Evolutionary conservation across 129 eudicot genomes (phyloP), one percentile per base, ranked within the genome.

Genomic region (Flaveria trinervia): DNA sequence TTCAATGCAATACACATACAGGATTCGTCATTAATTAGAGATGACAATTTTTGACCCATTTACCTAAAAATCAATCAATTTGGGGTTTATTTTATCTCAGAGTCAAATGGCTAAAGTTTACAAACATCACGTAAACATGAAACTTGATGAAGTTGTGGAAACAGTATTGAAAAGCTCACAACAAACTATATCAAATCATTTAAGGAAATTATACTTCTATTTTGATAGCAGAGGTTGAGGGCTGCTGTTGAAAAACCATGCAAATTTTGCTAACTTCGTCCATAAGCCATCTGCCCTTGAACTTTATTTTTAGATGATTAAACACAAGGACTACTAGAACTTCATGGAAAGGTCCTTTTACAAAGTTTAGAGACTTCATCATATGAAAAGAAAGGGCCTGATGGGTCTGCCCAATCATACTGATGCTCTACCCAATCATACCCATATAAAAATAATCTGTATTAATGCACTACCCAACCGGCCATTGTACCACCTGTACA

Each of bases 1-100:
- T 44, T 28, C 79, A 25, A 68, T 45, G 54, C 13, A 77, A 76
- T 9, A 3, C 22, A 64, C 69, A 30, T 60, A 64, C 33, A 64
- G 20, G 23, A 64, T 64, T 20, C 0, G 30, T 64, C 69, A 30
- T 6, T 12, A 13, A 41, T 12, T 17, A 73, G 39, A 73, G 2
- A 20, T 56, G 54, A 3, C 44, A 55, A 36, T 57, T 10, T 10
- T 72, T 22, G 12, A 72, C 36, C 6, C 18, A 56, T 72, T 39
- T 55, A 72, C 52, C 0, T 12, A 23, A 51, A 52, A 20, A 55
- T 12, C 15, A 65, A 68, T 11, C 54, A 2, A 4, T 54, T 54
- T 9, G 49, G 65, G 65, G n/a, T 36, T 22, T 5, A 72, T 71
- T 8, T 48, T 26, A 22, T 23, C 44, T 14, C 49, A 3, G 41